Conservation (phyloP, 257 asterid species). For the Fraxinus americana region DNA sequence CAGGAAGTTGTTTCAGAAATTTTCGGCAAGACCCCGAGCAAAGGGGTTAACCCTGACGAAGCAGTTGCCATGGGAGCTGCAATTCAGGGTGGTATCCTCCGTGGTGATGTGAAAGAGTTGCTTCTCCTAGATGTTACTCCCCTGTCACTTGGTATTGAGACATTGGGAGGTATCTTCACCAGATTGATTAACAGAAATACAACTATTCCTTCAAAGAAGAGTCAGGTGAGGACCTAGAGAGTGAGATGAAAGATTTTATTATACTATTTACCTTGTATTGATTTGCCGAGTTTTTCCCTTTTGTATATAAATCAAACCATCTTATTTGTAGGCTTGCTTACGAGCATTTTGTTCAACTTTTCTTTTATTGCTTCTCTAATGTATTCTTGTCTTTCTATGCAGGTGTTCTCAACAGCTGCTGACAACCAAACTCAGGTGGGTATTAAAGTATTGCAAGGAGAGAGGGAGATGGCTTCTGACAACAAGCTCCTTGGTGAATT, state of each 20-base stretch:
- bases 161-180: constrained; percentile 72
- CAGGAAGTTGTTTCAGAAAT: constrained; percentile 72
- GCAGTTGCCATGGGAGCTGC: constrained; percentile 91
- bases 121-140: constrained; percentile 80
- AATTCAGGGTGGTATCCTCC: constrained; percentile 71
- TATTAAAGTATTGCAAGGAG: constrained; percentile 71
- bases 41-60: constrained; percentile 81
- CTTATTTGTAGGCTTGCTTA: neutral
- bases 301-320: neutral
- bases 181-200: constrained; percentile 73
- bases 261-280: neutral
- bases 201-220: constrained; percentile 74
- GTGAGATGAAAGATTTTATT: neutral
- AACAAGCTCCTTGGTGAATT: constrained; percentile 69
- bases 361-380: neutral
- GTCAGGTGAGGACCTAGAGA: constrained; percentile 46
- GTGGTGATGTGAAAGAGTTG: constrained; percentile 74
- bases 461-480: constrained; percentile 64
- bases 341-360: too few relatives aligned
- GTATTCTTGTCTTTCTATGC: neutral
- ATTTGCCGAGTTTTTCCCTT: neutral
- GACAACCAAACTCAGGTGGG: constrained; percentile 79
- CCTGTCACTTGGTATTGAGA: constrained; percentile 76
- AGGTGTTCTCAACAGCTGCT: constrained; percentile 74
- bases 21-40: constrained; percentile 75